Evolutionary conservation across 208 protist species (phyloP).

Genomic region (Herpetomonas samuelpessoai): DNA sequence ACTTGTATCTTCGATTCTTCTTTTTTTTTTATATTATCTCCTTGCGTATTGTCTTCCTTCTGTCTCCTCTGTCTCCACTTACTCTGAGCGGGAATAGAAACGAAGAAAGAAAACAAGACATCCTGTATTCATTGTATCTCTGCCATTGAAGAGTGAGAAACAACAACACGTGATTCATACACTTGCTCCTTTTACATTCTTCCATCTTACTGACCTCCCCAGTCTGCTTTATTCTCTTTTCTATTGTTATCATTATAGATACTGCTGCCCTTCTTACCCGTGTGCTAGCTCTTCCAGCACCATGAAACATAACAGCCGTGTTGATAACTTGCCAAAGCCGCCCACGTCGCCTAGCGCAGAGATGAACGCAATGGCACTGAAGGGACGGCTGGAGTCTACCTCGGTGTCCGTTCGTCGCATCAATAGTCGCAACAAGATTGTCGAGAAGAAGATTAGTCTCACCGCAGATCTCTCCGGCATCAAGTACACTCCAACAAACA

Average conservation of each 20-base stretch:
- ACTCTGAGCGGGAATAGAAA: too few relatives aligned
- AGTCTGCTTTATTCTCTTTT: slow-evolving; percentile 3
- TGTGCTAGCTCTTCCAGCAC: neutral
- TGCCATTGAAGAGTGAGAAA: too few relatives aligned
- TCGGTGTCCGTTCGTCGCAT: slow-evolving; percentile 20
- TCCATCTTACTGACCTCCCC: too few relatives aligned
- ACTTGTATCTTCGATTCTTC: neutral
- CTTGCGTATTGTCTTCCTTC: too few relatives aligned
- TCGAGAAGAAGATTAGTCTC: slow-evolving; percentile 22
- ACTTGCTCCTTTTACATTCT: too few relatives aligned
- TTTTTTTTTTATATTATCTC: slow-evolving; percentile 19
- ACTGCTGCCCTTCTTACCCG: too few relatives aligned
- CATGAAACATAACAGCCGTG: neutral
- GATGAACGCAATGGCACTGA: slow-evolving; percentile 19
- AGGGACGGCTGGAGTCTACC: slow-evolving; percentile 15
- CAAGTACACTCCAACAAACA: slow-evolving; percentile 47
- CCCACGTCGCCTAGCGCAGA: slow-evolving; percentile 19
- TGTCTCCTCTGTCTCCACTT: too few relatives aligned
- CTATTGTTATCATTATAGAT: slow-evolving; percentile 2
- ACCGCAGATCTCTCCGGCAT: slow-evolving; percentile 30
- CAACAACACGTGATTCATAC: too few relatives aligned
- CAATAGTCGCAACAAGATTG: slow-evolving; percentile 12
- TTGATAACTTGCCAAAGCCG: slow-evolving; percentile 3
- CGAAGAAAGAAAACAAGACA: too few relatives aligned
- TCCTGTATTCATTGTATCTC: too few relatives aligned